phyloP scores from a whole-genome alignment of 441 rosid genomes.

The Metrosideros polymorpha region DNA sequence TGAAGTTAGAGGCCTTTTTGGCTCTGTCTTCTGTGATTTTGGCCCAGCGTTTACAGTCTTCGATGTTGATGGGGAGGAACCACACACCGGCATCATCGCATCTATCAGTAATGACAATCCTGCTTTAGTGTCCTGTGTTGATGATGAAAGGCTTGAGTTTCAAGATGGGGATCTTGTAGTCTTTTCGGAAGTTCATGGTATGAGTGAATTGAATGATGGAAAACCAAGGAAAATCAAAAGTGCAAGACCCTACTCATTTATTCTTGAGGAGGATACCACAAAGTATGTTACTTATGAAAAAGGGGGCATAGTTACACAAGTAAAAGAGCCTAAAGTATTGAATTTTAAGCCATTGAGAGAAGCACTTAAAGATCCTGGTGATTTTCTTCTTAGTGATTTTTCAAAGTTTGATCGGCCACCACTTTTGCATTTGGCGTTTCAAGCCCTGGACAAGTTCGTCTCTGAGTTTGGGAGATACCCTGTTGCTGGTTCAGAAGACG shows the following conservation, averaged over 20 bases:
- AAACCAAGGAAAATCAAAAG: conserved; percentile 78
- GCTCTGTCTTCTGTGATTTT: conserved; percentile 81
- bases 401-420: conserved; percentile 86
- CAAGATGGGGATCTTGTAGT: conserved; percentile 86
- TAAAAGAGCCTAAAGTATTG: conserved; percentile 72
- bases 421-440: conserved; percentile 81
- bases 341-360: conserved; percentile 68
- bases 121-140: conserved; percentile 74
- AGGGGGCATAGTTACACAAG: conserved; percentile 95
- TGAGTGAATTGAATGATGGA: conserved; percentile 83
- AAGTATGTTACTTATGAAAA: conserved; percentile 47
- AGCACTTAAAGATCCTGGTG: conserved; percentile 81
- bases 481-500: conserved; percentile 79
- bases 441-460: conserved; percentile 70
- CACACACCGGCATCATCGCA: conserved; percentile 85
- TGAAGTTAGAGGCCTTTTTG: conserved; percentile 90
- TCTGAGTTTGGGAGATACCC: conserved; percentile 57
- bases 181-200: conserved; percentile 87
- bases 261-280: conserved; percentile 73
- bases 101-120: conserved; percentile 80
- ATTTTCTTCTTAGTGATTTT: conserved; percentile 83
- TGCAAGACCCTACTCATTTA: conserved; percentile 75
- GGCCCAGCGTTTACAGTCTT: conserved; percentile 76
- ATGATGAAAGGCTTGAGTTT: conserved; percentile 92
- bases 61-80: conserved; percentile 90